Conservation (phyloP, 2,329 filamentous ascomycete species). For the Sordariomycetes sp. region DNA sequence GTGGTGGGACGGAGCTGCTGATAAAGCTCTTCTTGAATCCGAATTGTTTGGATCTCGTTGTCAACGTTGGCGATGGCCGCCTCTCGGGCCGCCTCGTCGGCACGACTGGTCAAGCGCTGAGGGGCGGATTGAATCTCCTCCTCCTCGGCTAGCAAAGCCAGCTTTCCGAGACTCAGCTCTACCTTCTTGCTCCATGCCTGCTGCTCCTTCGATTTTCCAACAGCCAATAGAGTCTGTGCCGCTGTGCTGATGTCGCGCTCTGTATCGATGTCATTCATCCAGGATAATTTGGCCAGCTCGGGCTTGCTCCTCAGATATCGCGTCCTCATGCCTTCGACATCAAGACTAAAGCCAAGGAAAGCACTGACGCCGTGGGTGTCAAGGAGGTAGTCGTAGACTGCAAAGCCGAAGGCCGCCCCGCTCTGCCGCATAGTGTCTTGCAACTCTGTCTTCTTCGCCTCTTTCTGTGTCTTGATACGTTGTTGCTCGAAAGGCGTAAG, state of each 20-base stretch:
- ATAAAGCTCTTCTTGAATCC: slow-evolving; percentile 73
- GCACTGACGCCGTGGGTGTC: slow-evolving; percentile 54
- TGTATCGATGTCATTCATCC: slow-evolving; percentile 85
- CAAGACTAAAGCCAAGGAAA: slow-evolving; percentile 62
- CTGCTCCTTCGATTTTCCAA: slow-evolving; percentile 63
- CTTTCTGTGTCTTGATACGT: slow-evolving; percentile 22
- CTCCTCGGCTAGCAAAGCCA: slow-evolving; percentile 61
- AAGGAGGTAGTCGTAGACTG: slow-evolving; percentile 74
- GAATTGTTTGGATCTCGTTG: slow-evolving; percentile 57
- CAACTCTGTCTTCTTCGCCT: slow-evolving; percentile 32
- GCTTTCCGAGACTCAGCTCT: slow-evolving; percentile 80
- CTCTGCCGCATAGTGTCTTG: slow-evolving; percentile 54
- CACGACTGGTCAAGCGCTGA: slow-evolving; percentile 26
- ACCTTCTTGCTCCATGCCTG: slow-evolving; percentile 91
- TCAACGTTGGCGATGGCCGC: slow-evolving; percentile 45
- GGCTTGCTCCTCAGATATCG: slow-evolving; percentile 66
- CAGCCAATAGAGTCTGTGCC: slow-evolving; percentile 57
- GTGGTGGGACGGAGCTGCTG: slow-evolving; percentile 60
- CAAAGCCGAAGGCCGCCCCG: slow-evolving; percentile 58
- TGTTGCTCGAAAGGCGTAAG: slow-evolving; percentile 18
- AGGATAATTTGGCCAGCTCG: slow-evolving; percentile 69
- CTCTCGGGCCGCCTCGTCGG: slow-evolving; percentile 26
- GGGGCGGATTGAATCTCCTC: slow-evolving; percentile 19
- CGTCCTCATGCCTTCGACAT: slow-evolving; percentile 63
- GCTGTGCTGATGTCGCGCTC: slow-evolving; percentile 70